These are phyloP conservation scores for Blastobotrys robertii DNA, from an alignment of 805 yeast species.

Conservation along the genomic window DNA sequence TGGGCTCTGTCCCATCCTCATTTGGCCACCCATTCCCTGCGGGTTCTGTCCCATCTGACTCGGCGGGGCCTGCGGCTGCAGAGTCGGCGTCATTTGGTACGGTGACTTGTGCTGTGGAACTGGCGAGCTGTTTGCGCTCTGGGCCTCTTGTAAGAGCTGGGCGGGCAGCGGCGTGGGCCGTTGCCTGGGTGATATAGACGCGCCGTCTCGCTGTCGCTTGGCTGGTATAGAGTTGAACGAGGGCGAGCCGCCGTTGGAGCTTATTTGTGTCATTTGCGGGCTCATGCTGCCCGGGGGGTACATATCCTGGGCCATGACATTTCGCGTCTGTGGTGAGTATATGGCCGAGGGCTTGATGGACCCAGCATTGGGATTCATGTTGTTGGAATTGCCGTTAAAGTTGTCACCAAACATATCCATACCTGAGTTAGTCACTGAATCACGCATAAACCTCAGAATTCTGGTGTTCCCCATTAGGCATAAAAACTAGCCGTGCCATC, in stretches of 20 bases:
- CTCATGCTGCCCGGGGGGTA: slow-evolving; percentile 3
- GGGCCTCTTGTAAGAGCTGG: slow-evolving; percentile 18
- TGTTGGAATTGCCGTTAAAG: neutral
- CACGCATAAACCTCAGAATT: too few relatives aligned
- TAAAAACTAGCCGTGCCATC: too few relatives aligned
- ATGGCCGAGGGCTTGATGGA: neutral
- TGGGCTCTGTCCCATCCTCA: too few relatives aligned
- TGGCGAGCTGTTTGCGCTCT: slow-evolving; percentile 11
- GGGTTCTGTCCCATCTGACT: neutral
- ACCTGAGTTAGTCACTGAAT: too few relatives aligned
- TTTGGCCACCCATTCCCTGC: too few relatives aligned
- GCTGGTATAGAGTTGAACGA: slow-evolving; percentile 6
- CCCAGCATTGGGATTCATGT: neutral
- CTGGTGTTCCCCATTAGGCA: too few relatives aligned
- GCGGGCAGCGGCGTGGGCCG: slow-evolving; percentile 18
- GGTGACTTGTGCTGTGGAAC: slow-evolving; percentile 6
- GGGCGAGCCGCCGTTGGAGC: slow-evolving; percentile 1
- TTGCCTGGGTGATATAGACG: slow-evolving; percentile 11
- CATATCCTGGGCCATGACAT: neutral
- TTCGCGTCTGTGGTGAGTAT: neutral
- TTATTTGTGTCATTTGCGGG: slow-evolving; percentile 7
- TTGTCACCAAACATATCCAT: neutral
- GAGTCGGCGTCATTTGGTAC: slow-evolving; percentile 3
- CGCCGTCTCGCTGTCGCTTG: slow-evolving; percentile 9
- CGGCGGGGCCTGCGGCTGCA: slow-evolving; percentile 3